These are phyloP conservation scores for Apiospora sp. DNA, from an alignment of 2,329 filamentous ascomycete species.

Conservation along the genomic window DNA sequence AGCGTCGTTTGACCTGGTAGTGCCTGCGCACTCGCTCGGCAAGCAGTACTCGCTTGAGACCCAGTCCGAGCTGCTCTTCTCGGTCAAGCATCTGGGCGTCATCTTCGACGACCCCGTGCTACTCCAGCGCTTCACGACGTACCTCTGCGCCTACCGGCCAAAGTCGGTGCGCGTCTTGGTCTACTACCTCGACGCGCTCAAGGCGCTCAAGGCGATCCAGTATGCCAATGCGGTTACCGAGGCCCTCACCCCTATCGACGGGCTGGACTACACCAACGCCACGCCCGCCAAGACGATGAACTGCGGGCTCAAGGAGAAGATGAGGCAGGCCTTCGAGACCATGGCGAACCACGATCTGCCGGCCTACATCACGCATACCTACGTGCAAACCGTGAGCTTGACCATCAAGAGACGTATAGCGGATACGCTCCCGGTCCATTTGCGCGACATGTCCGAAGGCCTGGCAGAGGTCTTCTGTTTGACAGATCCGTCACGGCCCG, in stretches of 20 bases:
- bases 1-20: constrained; percentile 54
- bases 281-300: constrained; percentile 63
- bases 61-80: constrained; percentile 72
- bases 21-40: constrained; percentile 45
- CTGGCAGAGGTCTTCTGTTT: constrained; percentile 80
- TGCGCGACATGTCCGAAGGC: constrained; percentile 75
- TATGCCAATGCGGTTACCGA: constrained; percentile 75
- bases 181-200: constrained; percentile 76
- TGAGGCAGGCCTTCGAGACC: constrained; percentile 68
- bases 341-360: constrained; percentile 74
- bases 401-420: constrained; percentile 74
- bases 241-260: constrained; percentile 63
- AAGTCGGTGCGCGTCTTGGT: constrained; percentile 70
- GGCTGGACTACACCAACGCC: constrained; percentile 61
- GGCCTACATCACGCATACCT: constrained; percentile 74
- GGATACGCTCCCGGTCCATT: constrained; percentile 68
- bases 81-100: constrained; percentile 67
- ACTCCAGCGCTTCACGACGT: constrained; percentile 72
- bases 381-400: constrained; percentile 72
- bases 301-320: constrained; percentile 66
- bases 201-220: constrained; percentile 73
- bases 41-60: constrained; percentile 64
- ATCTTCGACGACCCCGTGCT: constrained; percentile 72
- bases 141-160: constrained; percentile 66
- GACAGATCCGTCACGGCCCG: constrained; percentile 74